Percentiles rank a stretch among this genome's conserved stretches.
Evolutionary conservation across 116 monocot genomes (phyloP).

Genomic region (Cymodocea nodosa): DNA sequence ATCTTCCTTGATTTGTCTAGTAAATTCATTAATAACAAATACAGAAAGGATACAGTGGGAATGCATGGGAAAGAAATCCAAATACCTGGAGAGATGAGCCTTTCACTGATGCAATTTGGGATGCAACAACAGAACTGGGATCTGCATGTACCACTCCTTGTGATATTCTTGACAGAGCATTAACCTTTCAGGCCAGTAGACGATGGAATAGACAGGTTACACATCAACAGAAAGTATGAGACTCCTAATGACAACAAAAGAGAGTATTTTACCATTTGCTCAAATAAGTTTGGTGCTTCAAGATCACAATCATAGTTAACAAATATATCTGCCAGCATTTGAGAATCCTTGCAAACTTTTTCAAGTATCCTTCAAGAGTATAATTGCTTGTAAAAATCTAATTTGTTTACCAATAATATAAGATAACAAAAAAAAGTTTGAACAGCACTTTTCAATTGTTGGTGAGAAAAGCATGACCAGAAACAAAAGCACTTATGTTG

Average conservation of each 20-base stretch:
- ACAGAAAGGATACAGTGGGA: too few relatives aligned
- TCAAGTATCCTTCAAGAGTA: constrained; percentile 69
- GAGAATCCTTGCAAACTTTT: constrained; percentile 86
- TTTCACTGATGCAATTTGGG: constrained; percentile 55
- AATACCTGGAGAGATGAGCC: constrained; percentile 90
- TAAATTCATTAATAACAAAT: too few relatives aligned
- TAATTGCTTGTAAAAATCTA: background rate
- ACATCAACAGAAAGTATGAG: constrained; percentile 3
- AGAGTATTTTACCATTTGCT: constrained; percentile 52
- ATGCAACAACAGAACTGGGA: constrained; percentile 41
- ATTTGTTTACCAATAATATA: background rate
- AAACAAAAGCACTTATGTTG: background rate
- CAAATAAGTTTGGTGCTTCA: constrained; percentile 86
- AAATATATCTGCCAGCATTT: constrained; percentile 98
- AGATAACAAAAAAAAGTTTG: background rate
- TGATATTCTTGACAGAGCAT: constrained; percentile 74
- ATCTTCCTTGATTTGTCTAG: too few relatives aligned
- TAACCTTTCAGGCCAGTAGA: constrained; percentile 34
- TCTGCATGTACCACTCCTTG: constrained; percentile 65
- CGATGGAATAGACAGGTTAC: background rate
- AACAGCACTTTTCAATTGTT: background rate
- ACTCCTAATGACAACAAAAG: background rate
- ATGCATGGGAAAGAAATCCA: background rate
- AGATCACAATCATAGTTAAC: constrained; percentile 99
- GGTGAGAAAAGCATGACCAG: background rate